These are phyloP conservation scores for Nothophaeocryptopus gaeumannii DNA, from an alignment of 2,329 filamentous ascomycete species.

Conservation along the genomic window DNA sequence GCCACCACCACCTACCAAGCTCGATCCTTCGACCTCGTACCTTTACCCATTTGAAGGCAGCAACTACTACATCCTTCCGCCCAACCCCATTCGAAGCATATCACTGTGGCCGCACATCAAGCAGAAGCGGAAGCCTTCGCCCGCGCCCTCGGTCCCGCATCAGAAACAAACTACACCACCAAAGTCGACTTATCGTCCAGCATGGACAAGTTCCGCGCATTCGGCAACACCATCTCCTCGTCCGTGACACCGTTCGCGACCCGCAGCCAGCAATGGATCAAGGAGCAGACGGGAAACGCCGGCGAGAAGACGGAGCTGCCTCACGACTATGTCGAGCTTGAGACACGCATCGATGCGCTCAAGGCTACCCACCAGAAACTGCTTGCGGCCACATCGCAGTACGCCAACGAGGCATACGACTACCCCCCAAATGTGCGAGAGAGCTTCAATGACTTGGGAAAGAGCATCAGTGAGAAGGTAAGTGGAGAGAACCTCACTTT, in stretches of 20 bases:
- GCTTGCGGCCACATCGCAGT: constrained; percentile 93
- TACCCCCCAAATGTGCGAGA: constrained; percentile 98
- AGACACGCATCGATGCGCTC: constrained; percentile 96
- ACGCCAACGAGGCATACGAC: constrained; percentile 82
- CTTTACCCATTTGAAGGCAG: no score
- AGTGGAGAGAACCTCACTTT: background rate
- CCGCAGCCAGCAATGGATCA: constrained; percentile 94
- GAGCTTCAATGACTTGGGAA: constrained; percentile 92
- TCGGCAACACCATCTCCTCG: constrained; percentile 63
- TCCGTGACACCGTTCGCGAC: constrained; percentile 89
- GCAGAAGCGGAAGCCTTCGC: constrained; percentile 2
- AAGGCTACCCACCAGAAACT: constrained; percentile 97
- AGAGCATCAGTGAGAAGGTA: constrained; percentile 94
- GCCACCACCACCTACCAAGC: no score
- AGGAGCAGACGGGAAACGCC: constrained; percentile 91
- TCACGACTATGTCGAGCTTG: constrained; percentile 94
- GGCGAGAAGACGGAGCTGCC: constrained; percentile 98
- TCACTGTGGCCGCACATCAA: background rate
- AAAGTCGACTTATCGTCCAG: constrained; percentile 4
- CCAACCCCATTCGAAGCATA: no score
- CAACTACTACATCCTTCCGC: no score
- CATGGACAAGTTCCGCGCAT: constrained; percentile 68
- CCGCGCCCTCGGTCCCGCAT: no score
- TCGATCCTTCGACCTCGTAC: no score
- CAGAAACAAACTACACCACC: no score